Evolutionary conservation across 116 monocot genomes (phyloP).

Genomic region (Thalassia testudinum): DNA sequence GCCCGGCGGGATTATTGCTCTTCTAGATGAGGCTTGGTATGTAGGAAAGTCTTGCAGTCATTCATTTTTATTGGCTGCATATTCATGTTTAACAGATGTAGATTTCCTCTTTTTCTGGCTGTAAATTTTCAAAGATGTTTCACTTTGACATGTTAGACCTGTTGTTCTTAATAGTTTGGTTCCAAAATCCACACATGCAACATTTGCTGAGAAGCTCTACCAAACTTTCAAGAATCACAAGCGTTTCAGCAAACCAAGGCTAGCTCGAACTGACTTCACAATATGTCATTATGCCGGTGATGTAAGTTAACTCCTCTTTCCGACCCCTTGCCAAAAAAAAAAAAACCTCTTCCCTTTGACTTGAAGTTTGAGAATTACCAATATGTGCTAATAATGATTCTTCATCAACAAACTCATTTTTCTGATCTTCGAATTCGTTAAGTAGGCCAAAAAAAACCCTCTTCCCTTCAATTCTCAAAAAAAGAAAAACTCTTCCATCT

Average conservation of each 20-base stretch:
- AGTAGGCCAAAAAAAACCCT: too few species aligned
- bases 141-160: too few species aligned
- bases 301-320: constrained; percentile 21
- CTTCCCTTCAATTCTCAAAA: too few species aligned
- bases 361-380: background rate
- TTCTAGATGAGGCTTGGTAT: constrained; percentile 96
- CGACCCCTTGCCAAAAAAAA: too few species aligned
- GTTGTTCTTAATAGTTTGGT: constrained; percentile 43
- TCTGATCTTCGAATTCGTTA: too few species aligned
- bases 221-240: constrained; percentile 68
- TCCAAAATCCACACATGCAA: constrained; percentile 90
- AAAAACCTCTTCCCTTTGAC: background rate
- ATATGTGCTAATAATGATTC: background rate
- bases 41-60: background rate
- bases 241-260: constrained; percentile 75
- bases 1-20: constrained; percentile 93
- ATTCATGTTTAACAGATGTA: background rate
- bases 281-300: constrained; percentile 95
- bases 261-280: constrained; percentile 75
- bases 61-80: background rate
- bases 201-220: constrained; percentile 86
- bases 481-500: too few species aligned
- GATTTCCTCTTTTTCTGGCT: background rate
- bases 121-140: background rate
- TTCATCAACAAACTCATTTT: background rate